Conservation (phyloP, 2,329 filamentous ascomycete genomes). For the Pestalotiopsis sp. region DNA sequence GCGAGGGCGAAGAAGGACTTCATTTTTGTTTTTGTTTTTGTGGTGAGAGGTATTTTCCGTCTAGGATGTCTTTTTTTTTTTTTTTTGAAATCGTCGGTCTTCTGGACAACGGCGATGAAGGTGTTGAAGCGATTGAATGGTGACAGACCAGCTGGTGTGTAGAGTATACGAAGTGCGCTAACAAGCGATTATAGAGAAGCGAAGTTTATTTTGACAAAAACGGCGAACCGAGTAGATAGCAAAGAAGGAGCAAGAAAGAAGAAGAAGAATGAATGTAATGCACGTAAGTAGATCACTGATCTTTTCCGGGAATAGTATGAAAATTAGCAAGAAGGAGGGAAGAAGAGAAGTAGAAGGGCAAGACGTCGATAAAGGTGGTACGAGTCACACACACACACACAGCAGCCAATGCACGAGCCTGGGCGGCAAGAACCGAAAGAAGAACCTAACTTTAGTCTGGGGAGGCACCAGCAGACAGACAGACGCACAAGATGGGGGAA, state of each 20-base stretch:
- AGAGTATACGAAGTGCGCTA: background rate
- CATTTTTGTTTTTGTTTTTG: slow-evolving; percentile 33
- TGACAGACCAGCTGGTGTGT: slow-evolving; percentile 1
- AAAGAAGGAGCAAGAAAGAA: background rate
- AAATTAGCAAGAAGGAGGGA: slow-evolving; percentile 3
- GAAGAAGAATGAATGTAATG: slow-evolving; percentile 6
- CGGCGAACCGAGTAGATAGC: background rate
- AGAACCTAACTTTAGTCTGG: background rate
- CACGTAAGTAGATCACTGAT: slow-evolving; percentile 17
- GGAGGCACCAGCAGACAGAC: background rate
- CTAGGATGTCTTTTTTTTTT: background rate
- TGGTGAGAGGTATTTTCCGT: background rate
- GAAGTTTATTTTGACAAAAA: background rate
- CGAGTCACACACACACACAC: background rate
- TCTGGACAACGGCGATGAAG: background rate
- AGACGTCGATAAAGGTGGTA: no score
- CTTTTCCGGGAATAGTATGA: slow-evolving; percentile 8
- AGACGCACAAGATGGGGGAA: background rate
- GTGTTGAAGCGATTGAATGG: background rate
- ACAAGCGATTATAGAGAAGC: background rate
- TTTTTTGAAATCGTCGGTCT: background rate
- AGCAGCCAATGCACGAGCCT: background rate
- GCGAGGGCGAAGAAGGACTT: slow-evolving; percentile 38
- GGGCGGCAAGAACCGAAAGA: background rate
- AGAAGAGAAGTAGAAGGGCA: background rate